A percentile compares a stretch with the other conserved stretches of the same genome.
Evolutionary conservation across 108 stramenopile species (phyloP).

Genomic region (Mediolabrus comicus): DNA sequence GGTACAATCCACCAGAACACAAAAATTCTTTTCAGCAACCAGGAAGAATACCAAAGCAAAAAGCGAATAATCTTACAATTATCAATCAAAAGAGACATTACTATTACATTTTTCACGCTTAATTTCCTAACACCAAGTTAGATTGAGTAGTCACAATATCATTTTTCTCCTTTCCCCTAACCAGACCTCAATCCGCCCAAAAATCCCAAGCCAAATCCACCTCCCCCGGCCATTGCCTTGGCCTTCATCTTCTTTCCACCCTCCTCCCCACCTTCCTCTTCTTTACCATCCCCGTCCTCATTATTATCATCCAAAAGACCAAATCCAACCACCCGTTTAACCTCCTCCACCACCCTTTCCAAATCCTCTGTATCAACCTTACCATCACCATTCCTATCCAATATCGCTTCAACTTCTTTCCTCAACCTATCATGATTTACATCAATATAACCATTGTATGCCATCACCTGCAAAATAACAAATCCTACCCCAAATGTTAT

Average conservation of each 20-base stretch:
- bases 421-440: constrained; percentile 66
- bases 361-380: constrained; percentile 34
- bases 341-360: constrained; percentile 16
- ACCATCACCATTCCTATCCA: constrained; percentile 45
- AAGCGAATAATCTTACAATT: no score
- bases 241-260: constrained; percentile 1
- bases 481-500: constrained; percentile 71
- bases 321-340: constrained; percentile 34
- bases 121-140: no score
- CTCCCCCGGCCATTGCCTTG: constrained; percentile 11
- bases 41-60: no score
- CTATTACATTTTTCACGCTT: no score
- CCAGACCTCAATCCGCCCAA: constrained; percentile 42
- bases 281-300: not conserved
- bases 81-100: no score
- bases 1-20: no score
- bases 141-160: no score
- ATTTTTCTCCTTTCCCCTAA: no score
- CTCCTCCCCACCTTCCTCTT: not conserved
- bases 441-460: constrained; percentile 66
- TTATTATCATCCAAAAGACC: constrained; percentile 5
- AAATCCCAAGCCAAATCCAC: constrained; percentile 45
- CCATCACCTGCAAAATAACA: constrained; percentile 59
- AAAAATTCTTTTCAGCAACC: no score
- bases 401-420: constrained; percentile 30